These are phyloP conservation scores for Dicorynia guianensis DNA, from an alignment of 306 rosid species.

Conservation along the genomic window DNA sequence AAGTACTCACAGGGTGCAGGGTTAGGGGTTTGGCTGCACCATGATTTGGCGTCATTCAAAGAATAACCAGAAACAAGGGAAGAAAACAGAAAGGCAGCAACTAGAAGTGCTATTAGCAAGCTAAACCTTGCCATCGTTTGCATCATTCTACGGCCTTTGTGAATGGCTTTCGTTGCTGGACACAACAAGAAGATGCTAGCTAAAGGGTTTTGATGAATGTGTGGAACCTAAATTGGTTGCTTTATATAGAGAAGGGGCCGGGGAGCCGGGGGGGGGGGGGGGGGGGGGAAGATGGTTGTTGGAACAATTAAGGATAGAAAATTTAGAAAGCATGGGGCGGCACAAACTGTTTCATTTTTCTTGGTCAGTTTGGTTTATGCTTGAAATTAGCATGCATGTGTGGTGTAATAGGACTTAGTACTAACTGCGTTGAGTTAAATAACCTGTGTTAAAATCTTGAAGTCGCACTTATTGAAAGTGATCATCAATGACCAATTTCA, in stretches of 20 bases:
- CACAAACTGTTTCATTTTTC: conserved; percentile 47
- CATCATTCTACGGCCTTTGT: background rate
- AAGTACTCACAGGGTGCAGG: conserved; percentile 75
- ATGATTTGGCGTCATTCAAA: conserved; percentile 46
- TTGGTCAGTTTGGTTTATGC: conserved; percentile 14
- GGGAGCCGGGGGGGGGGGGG: too few species aligned
- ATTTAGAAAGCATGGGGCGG: conserved; percentile 23
- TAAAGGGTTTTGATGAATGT: conserved; percentile 25
- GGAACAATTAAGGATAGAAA: background rate
- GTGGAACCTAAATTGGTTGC: background rate
- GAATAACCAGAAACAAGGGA: conserved; percentile 39
- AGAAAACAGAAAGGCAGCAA: conserved; percentile 41
- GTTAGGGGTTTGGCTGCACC: conserved; percentile 89
- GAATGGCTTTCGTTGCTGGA: background rate
- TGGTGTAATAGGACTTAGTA: too few species aligned
- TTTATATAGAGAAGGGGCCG: conserved; percentile 43
- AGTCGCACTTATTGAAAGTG: too few species aligned
- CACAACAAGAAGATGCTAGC: background rate
- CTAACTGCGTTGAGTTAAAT: too few species aligned
- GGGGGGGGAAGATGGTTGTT: conserved; percentile 5
- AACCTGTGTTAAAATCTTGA: too few species aligned
- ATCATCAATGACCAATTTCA: too few species aligned
- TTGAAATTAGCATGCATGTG: conserved; percentile 39
- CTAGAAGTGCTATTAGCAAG: conserved; percentile 22
- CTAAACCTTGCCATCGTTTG: conserved; percentile 37